Base-by-base conservation (phyloP, 1,139 yeast species). In the Candida sanyaensis region DNA sequence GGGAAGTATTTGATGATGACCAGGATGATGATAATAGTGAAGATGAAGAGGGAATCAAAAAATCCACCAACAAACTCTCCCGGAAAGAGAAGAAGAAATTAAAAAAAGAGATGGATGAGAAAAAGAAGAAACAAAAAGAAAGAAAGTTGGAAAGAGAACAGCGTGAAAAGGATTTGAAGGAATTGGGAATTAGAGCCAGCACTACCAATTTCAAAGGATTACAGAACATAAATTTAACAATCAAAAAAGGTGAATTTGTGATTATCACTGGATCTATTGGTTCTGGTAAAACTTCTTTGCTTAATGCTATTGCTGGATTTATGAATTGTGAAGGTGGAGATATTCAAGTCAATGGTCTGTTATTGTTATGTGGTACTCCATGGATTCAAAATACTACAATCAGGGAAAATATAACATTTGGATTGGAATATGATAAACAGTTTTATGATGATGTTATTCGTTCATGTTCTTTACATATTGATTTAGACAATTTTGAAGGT, bases 241-340 rank as follows among this genome's bases (percentile, higher is more conserved):
- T 65, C 12, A 50, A 53, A 17, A 56, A 73, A 49, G 86, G 86
- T 17, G 89, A 85, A 59, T 81, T 87, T 52, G 70, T 86, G 6
- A 84, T 84, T 50, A 72, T 87, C n/a, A 83, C 88, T 1, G 95
- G 95, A 31, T 62, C 80, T 6, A 83, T 86, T 58, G 93, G 93
- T 2, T 73, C 88, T 0, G 95, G 95, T 42, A 86, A 87, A 57
- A 73, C 88, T 0, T 82, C 90, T 2, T 66, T 86, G 42, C 69
- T 86, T 38, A 68, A 69, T 52, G 83, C 83, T 0, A 56, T 80
- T 48, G 68, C 77, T 37, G 90, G 91, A 0, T 66, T 73, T 42
- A 81, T 81, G 86, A 72, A 67, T 40, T 66, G 72, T 43, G 64
- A 62, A 0, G 29, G 53, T 1, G 86, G 86, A 34, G 32, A 58